Conservation (phyloP, 768 basidiomycete species). For the Tylopilus balloui region DNA sequence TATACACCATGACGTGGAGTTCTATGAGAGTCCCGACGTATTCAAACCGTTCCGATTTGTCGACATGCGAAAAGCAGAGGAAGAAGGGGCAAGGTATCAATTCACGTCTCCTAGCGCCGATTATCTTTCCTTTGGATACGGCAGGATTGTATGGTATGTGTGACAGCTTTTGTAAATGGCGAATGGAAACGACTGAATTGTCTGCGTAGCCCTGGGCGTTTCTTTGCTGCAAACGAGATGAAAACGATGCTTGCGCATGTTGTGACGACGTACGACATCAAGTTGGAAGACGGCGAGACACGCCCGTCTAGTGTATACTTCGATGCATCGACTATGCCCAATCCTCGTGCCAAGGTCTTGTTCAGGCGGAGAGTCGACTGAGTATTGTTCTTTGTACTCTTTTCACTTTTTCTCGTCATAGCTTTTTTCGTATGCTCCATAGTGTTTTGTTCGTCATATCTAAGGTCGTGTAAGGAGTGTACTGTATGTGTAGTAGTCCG, state of each 20-base stretch:
- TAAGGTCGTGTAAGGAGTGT: no score
- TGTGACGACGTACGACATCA: constrained; percentile 4
- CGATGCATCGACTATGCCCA: not conserved
- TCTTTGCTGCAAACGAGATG: constrained; percentile 9
- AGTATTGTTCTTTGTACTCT: not conserved
- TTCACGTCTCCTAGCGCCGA: constrained; percentile 31
- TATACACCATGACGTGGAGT: constrained; percentile 17
- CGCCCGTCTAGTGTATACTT: not conserved
- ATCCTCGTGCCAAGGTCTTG: not conserved
- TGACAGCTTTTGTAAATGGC: no score
- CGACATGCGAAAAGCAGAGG: constrained; percentile 31
- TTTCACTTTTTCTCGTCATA: no score
- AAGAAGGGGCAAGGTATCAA: constrained; percentile 32
- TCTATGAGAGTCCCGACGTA: constrained; percentile 32
- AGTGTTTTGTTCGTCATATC: no score
- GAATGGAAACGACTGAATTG: no score
- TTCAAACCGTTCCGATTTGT: constrained; percentile 52
- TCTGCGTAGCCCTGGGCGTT: constrained; percentile 18
- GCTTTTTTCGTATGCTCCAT: no score
- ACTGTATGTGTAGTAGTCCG: no score
- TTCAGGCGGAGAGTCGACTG: not conserved
- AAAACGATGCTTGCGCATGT: constrained; percentile 15
- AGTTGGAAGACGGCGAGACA: not conserved
- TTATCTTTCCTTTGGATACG: constrained; percentile 37
- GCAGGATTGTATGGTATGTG: constrained; percentile 28